A percentile compares a stretch with the other conserved stretches of the same genome.
Evolutionary conservation across 371 early-diverging fungal species (phyloP).

Genomic region (Choanephora cucurbitarum): DNA sequence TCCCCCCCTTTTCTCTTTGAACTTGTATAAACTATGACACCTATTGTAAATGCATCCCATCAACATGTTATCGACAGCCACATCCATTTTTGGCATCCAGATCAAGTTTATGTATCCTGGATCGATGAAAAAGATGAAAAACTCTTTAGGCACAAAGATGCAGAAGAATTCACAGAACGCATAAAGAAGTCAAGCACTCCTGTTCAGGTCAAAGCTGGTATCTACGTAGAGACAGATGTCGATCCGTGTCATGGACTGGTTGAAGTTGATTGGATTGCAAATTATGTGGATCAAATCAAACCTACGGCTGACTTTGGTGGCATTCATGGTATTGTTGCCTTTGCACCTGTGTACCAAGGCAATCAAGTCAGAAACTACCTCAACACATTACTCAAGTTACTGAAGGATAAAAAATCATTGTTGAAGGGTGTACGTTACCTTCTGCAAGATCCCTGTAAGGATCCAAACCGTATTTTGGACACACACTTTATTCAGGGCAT

Average conservation of each 20-base stretch:
- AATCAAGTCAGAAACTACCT: constrained; percentile 31
- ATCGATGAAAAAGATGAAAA: constrained; percentile 6
- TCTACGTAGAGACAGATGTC: constrained; percentile 36
- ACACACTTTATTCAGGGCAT: constrained; percentile 36
- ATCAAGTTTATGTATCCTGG: constrained; percentile 38
- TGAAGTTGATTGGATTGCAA: constrained; percentile 45
- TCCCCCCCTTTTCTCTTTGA: background rate
- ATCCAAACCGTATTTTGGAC: constrained; percentile 27
- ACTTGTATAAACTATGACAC: background rate
- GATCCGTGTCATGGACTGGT: constrained; percentile 34
- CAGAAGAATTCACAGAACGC: constrained; percentile 12
- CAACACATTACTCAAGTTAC: constrained; percentile 24
- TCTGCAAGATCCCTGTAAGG: constrained; percentile 35
- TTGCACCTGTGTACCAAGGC: constrained; percentile 48
- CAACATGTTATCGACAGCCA: constrained; percentile 34
- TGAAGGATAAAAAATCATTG: constrained; percentile 6
- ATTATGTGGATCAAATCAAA: constrained; percentile 27
- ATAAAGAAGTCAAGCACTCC: background rate
- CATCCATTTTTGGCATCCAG: constrained; percentile 50
- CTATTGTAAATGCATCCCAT: background rate
- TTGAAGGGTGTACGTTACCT: constrained; percentile 44
- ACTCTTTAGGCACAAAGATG: constrained; percentile 28
- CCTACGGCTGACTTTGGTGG: constrained; percentile 31
- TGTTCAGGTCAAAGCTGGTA: constrained; percentile 1
- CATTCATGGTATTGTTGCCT: constrained; percentile 45